Evolutionary conservation across 768 basidiomycete genomes (phyloP).

Genomic region (Tubosaeta brunneosetosa): DNA sequence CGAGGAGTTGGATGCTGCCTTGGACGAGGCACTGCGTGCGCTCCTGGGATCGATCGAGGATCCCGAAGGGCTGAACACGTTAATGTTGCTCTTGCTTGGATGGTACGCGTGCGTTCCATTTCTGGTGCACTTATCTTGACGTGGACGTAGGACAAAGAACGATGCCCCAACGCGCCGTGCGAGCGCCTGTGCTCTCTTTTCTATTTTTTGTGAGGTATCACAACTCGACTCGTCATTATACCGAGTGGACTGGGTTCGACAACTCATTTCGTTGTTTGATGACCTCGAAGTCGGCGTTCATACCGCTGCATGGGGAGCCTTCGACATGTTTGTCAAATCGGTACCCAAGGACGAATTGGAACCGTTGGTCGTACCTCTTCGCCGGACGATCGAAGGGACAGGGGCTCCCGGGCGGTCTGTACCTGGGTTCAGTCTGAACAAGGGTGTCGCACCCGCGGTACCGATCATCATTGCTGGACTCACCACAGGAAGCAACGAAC

Average conservation of each 20-base stretch:
- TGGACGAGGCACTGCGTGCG: slow-evolving; percentile 71
- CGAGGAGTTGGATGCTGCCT: slow-evolving; percentile 64
- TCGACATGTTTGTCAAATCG: slow-evolving; percentile 86
- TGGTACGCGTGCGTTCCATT: slow-evolving; percentile 53
- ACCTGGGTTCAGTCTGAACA: slow-evolving; percentile 81
- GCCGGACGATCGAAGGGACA: slow-evolving; percentile 80
- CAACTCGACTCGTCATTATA: slow-evolving; percentile 80
- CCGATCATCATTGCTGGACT: slow-evolving; percentile 91
- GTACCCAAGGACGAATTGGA: slow-evolving; percentile 92
- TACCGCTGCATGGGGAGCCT: slow-evolving; percentile 73
- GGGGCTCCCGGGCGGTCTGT: slow-evolving; percentile 74
- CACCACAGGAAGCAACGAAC: slow-evolving; percentile 91
- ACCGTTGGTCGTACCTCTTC: slow-evolving; percentile 82
- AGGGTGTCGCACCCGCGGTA: slow-evolving; percentile 78
- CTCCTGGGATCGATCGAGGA: slow-evolving; percentile 78
- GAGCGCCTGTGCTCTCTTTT: slow-evolving; percentile 74
- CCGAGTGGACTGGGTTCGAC: slow-evolving; percentile 91
- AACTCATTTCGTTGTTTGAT: slow-evolving; percentile 77
- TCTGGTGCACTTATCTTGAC: not conserved
- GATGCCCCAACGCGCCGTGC: slow-evolving; percentile 66
- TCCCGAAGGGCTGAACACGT: slow-evolving; percentile 79
- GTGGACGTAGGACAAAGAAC: slow-evolving; percentile 64
- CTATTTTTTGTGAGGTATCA: slow-evolving; percentile 78
- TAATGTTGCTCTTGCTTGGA: slow-evolving; percentile 85
- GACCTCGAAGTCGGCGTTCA: slow-evolving; percentile 73